A percentile compares a stretch with the other conserved stretches of the same genome.
Conservation (phyloP, 2,329 filamentous ascomycete genomes). For the Aspergillus sergii region DNA sequence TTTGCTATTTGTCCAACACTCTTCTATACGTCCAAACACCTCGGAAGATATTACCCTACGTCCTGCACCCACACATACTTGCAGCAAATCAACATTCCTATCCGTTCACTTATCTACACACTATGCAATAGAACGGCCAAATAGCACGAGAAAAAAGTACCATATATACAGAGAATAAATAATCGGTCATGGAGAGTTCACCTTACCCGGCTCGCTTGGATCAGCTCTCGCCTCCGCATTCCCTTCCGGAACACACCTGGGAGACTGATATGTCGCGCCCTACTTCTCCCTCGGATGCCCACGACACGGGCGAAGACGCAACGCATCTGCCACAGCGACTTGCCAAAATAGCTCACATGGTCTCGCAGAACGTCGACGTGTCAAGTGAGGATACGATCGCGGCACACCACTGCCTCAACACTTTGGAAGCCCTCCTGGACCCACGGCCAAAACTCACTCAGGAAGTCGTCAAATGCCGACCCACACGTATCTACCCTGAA, state of each 20-base stretch:
- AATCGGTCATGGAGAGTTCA: constrained; percentile 12
- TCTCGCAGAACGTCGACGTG: constrained; percentile 29
- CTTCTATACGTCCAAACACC: not conserved
- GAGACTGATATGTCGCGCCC: constrained; percentile 8
- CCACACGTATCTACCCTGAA: constrained; percentile 11
- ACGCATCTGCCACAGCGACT: constrained; percentile 27
- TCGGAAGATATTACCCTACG: not conserved
- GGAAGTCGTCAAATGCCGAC: constrained; percentile 23
- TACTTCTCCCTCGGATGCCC: constrained; percentile 8
- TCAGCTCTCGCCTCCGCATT: constrained; percentile 23
- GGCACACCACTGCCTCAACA: constrained; percentile 41
- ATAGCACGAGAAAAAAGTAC: not conserved
- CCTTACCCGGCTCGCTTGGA: constrained; percentile 5
- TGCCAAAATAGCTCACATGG: constrained; percentile 33
- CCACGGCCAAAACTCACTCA: constrained; percentile 23
- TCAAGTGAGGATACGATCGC: constrained; percentile 30
- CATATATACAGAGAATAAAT: constrained; percentile 1
- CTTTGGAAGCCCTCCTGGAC: constrained; percentile 38
- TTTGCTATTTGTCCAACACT: not conserved
- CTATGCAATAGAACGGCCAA: not conserved
- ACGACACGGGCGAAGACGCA: constrained; percentile 6
- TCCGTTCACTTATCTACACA: not conserved
- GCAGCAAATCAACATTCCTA: constrained; percentile 2
- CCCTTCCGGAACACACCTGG: constrained; percentile 31
- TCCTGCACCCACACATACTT: not conserved